Percentiles rank a stretch among this genome's conserved stretches.
These are phyloP conservation scores for Xylaria flabelliformis DNA, from an alignment of 495 filamentous ascomycete genomes.

Conservation along the genomic window DNA sequence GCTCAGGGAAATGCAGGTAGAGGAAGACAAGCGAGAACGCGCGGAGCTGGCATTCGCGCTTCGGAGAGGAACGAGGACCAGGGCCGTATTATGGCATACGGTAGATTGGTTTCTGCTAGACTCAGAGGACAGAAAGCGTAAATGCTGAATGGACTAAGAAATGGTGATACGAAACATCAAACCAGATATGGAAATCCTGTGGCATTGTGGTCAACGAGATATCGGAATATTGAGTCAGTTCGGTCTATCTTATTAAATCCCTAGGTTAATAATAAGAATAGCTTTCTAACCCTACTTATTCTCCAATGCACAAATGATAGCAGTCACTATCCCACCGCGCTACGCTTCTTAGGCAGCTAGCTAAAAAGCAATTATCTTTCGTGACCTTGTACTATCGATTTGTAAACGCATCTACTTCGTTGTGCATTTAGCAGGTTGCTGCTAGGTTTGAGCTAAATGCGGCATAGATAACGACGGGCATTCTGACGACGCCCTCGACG, in stretches of 20 bases:
- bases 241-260: background rate
- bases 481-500: background rate
- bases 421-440: background rate
- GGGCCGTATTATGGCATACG: slow-evolving; percentile 2
- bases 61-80: background rate
- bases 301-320: background rate
- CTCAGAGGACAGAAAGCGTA: background rate
- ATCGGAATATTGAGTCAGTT: too few species aligned
- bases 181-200: background rate
- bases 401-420: background rate
- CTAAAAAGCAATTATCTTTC: background rate
- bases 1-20: background rate
- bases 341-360: background rate
- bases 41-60: background rate
- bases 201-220: background rate
- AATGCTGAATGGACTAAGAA: background rate
- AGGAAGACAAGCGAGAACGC: background rate
- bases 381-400: background rate
- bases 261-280: background rate
- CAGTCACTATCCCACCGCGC: background rate
- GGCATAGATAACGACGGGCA: background rate
- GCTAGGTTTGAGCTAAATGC: background rate
- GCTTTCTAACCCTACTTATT: background rate
- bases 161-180: background rate
- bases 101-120: background rate